These are phyloP conservation scores for Venturia effusa DNA, from an alignment of 2,329 filamentous ascomycete species.

Conservation along the genomic window DNA sequence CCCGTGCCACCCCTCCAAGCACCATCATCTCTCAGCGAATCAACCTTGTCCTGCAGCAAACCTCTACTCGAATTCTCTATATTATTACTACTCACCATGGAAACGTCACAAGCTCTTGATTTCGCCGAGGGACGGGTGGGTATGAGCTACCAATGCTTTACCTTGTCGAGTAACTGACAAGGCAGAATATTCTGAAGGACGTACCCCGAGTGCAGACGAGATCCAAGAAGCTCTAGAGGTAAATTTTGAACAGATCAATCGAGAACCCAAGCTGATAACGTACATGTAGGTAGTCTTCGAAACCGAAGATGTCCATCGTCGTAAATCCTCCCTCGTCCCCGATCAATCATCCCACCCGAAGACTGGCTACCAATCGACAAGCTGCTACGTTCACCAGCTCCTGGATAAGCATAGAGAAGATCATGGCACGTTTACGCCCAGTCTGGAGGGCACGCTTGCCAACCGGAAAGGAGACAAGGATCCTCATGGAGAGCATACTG, in stretches of 20 bases:
- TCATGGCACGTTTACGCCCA: slow-evolving; percentile 16
- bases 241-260: background rate
- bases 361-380: slow-evolving; percentile 32
- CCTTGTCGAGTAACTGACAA: background rate
- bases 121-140: slow-evolving; percentile 1
- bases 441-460: slow-evolving; percentile 19
- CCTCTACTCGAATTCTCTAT: background rate
- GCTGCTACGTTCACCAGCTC: slow-evolving; percentile 52
- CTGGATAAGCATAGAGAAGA: slow-evolving; percentile 34
- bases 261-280: background rate
- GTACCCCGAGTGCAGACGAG: slow-evolving; percentile 24
- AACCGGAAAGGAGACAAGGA: slow-evolving; percentile 14
- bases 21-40: background rate
- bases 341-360: slow-evolving; percentile 23
- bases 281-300: slow-evolving; percentile 44
- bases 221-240: slow-evolving; percentile 31
- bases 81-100: slow-evolving; percentile 1
- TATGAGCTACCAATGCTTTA: background rate
- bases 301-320: slow-evolving; percentile 39
- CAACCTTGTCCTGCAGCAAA: background rate
- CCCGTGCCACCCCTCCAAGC: background rate
- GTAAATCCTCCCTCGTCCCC: slow-evolving; percentile 48
- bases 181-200: slow-evolving; percentile 1
- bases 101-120: background rate
- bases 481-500: slow-evolving; percentile 24